These are phyloP conservation scores for Ambrosiella beaveri DNA, from an alignment of 2,329 filamentous ascomycete genomes.

Conservation along the genomic window DNA sequence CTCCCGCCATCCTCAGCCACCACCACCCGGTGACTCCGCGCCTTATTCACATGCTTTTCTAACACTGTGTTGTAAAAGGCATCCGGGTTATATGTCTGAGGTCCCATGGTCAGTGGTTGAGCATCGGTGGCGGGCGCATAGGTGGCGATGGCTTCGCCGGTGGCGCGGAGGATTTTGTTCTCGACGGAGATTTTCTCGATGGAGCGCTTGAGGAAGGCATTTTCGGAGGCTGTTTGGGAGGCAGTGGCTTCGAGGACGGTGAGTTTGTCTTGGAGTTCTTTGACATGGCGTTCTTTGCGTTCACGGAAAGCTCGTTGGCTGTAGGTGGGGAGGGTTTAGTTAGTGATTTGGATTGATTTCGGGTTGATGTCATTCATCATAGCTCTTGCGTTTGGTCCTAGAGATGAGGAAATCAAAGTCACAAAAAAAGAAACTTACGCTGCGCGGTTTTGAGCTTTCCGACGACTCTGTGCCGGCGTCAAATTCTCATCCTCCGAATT, in stretches of 20 bases:
- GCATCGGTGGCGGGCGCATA: slow-evolving; percentile 23
- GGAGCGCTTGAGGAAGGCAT: slow-evolving; percentile 70
- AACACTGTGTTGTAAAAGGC: slow-evolving; percentile 53
- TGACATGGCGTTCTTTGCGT: slow-evolving; percentile 85
- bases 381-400: no score
- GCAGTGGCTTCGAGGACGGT: slow-evolving; percentile 58
- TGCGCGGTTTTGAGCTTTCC: slow-evolving; percentile 44
- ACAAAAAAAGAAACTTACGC: slow-evolving; percentile 29
- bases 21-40: slow-evolving; percentile 50
- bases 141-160: slow-evolving; percentile 26
- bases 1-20: slow-evolving; percentile 48
- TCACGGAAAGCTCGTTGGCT: slow-evolving; percentile 94
- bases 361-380: slow-evolving; percentile 5
- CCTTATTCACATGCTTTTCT: slow-evolving; percentile 43
- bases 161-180: slow-evolving; percentile 81
- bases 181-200: slow-evolving; percentile 73
- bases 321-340: slow-evolving; percentile 1
- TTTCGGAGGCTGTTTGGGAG: slow-evolving; percentile 57
- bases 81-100: slow-evolving; percentile 52
- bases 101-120: slow-evolving; percentile 34
- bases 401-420: neutral
- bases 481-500: slow-evolving; percentile 40
- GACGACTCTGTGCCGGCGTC: slow-evolving; percentile 39
- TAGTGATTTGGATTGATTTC: slow-evolving; percentile 7
- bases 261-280: slow-evolving; percentile 73